Conservation (phyloP, 192 early-diverging fungal species). For the Coemansia sp. region DNA sequence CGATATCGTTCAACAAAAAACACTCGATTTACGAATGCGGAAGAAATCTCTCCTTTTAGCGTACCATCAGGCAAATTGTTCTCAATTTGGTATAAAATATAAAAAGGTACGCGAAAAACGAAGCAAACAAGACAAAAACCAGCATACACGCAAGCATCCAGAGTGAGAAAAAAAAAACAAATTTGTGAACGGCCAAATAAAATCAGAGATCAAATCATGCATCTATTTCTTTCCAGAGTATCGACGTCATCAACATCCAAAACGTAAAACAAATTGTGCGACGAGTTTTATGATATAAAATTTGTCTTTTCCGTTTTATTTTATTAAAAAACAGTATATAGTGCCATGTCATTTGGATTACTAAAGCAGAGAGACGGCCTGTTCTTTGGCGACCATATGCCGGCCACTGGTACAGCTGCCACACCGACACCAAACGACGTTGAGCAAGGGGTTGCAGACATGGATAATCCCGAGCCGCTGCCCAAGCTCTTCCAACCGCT, state of each 20-base stretch:
- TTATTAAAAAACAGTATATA: no score
- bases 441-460: background rate
- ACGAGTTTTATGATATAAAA: no score
- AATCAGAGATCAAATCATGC: background rate
- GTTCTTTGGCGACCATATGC: background rate
- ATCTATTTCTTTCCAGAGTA: background rate
- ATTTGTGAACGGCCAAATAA: background rate
- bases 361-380: background rate
- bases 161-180: background rate
- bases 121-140: background rate
- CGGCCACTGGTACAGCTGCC: background rate
- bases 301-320: no score
- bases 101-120: background rate
- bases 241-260: background rate
- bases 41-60: background rate
- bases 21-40: background rate
- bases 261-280: background rate
- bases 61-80: background rate
- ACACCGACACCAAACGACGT: background rate
- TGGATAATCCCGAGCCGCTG: background rate
- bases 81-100: background rate
- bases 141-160: background rate
- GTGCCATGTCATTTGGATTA: no score
- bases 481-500: constrained; percentile 67
- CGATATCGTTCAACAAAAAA: background rate